These are phyloP conservation scores for Globisporangium viniferum DNA, from an alignment of 352 stramenopile genomes.

Conservation along the genomic window DNA sequence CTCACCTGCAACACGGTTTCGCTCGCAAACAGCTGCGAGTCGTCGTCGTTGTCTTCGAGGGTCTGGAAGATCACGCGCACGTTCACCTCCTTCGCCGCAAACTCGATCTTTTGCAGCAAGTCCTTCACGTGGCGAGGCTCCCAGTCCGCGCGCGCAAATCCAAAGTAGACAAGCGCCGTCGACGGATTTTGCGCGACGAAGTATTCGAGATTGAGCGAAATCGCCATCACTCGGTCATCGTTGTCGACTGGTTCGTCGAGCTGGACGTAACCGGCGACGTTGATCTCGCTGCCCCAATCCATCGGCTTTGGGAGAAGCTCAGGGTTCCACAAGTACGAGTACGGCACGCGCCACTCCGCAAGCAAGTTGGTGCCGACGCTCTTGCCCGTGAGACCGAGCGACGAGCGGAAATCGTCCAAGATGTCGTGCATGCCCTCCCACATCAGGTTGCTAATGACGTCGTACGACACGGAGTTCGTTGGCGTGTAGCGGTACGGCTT, in stretches of 20 bases:
- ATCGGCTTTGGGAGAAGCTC: conserved; percentile 49
- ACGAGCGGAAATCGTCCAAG: conserved; percentile 55
- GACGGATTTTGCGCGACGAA: conserved; percentile 29
- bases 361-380: conserved; percentile 37
- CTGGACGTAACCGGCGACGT: conserved; percentile 51
- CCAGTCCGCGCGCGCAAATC: conserved; percentile 48
- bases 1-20: conserved; percentile 49
- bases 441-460: conserved; percentile 44
- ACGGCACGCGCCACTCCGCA: conserved; percentile 52
- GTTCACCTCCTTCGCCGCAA: conserved; percentile 29
- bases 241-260: conserved; percentile 24
- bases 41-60: conserved; percentile 28
- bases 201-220: conserved; percentile 9
- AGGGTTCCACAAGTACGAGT: conserved; percentile 73
- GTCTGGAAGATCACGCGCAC: conserved; percentile 66
- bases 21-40: conserved; percentile 25
- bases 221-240: conserved; percentile 12
- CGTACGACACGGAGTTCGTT: conserved; percentile 52
- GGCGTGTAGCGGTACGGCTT: conserved; percentile 43
- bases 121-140: conserved; percentile 33
- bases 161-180: conserved; percentile 51
- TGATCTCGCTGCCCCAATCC: conserved; percentile 64
- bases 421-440: conserved; percentile 46
- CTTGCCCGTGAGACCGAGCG: conserved; percentile 45
- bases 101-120: conserved; percentile 40